Evolutionary conservation across 2,329 filamentous ascomycete species (phyloP).

Genomic region (Claviceps fusiformis): DNA sequence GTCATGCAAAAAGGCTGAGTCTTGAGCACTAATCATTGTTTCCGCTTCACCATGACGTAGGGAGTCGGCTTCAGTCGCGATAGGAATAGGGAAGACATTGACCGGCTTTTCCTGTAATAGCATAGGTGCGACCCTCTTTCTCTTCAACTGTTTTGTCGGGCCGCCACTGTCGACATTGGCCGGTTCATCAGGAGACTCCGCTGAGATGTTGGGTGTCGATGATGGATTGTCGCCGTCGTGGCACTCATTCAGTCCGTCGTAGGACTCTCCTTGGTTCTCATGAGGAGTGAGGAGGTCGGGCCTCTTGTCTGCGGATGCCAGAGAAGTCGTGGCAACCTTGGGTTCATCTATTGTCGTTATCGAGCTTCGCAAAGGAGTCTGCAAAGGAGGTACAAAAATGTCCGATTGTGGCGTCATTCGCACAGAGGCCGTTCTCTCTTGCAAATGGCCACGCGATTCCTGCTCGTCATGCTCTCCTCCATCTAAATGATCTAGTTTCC

Average conservation of each 20-base stretch:
- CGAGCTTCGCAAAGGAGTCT: not conserved
- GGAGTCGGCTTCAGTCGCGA: slow-evolving; percentile 6
- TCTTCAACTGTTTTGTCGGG: slow-evolving; percentile 13
- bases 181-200: not conserved
- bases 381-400: not conserved
- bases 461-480: not conserved
- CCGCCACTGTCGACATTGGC: slow-evolving; percentile 2
- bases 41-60: not conserved
- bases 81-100: not conserved
- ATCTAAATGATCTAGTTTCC: slow-evolving; percentile 11
- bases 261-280: not conserved
- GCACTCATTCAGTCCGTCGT: not conserved
- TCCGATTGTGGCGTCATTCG: slow-evolving; percentile 2
- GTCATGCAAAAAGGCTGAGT: slow-evolving; percentile 10
- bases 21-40: not conserved
- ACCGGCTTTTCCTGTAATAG: slow-evolving; percentile 8
- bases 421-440: not conserved
- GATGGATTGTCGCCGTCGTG: not conserved
- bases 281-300: not conserved
- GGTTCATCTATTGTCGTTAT: not conserved
- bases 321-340: not conserved
- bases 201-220: not conserved
- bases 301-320: not conserved
- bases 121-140: slow-evolving; percentile 15
- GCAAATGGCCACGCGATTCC: not conserved